Conservation (phyloP, 495 filamentous ascomycete species). For the Opeltia flavorubescens region DNA sequence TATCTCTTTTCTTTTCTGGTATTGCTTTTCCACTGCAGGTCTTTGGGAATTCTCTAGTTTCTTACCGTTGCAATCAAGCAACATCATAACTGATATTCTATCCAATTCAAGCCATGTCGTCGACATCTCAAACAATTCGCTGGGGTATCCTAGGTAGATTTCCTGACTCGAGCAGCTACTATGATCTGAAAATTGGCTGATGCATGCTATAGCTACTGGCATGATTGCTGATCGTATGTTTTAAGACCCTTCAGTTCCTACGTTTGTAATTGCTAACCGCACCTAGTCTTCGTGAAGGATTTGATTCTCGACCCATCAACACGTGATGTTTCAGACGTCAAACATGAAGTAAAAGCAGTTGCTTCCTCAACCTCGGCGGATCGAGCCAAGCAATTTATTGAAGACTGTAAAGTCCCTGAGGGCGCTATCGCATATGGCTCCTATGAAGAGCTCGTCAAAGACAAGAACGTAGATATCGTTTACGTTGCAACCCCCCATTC, state of each 20-base stretch:
- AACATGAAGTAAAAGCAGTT: conserved; percentile 66
- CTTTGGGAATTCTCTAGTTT: no score
- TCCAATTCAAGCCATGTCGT: background rate
- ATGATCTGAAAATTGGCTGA: conserved; percentile 1
- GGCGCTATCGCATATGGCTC: conserved; percentile 63
- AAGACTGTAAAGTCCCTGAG: conserved; percentile 44
- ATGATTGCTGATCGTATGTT: conserved; percentile 49
- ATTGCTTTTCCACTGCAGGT: no score
- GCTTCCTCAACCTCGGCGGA: conserved; percentile 63
- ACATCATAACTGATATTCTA: background rate
- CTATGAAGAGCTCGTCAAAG: conserved; percentile 64
- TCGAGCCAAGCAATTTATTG: conserved; percentile 59
- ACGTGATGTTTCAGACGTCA: conserved; percentile 58
- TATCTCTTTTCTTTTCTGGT: no score
- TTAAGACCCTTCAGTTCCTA: background rate
- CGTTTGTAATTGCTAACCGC: conserved; percentile 1
- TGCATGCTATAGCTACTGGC: conserved; percentile 45
- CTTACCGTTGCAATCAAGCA: no score
- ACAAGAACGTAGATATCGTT: conserved; percentile 71
- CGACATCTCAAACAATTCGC: conserved; percentile 31
- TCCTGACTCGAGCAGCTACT: background rate
- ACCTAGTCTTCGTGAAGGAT: conserved; percentile 63
- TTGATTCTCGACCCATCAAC: conserved; percentile 62
- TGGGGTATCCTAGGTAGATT: conserved; percentile 65
- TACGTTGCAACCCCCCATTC: conserved; percentile 92